Evolutionary conservation across 345 rosid species (phyloP).

Genomic region (Abelmoschus esculentus): DNA sequence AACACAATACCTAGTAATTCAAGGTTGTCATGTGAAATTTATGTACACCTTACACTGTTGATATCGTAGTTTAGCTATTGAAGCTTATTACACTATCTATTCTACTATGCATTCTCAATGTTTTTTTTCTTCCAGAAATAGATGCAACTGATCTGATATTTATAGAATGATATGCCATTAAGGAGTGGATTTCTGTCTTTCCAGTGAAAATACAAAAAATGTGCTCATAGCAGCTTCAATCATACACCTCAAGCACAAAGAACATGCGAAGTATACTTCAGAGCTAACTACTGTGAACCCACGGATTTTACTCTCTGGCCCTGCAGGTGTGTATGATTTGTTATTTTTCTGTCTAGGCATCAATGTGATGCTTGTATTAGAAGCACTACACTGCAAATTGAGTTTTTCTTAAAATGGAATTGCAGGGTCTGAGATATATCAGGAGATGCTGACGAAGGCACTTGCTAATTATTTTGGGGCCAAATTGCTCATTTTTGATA

Average conservation of each 20-base stretch:
- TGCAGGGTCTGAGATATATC: conserved; percentile 87
- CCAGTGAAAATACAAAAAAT: conserved; percentile 75
- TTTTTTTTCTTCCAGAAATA: not conserved
- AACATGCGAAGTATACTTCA: conserved; percentile 60
- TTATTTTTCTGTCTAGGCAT: not conserved
- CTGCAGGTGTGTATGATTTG: conserved; percentile 46
- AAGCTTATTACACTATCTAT: not conserved
- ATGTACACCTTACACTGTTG: not conserved
- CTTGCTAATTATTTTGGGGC: conserved; percentile 76
- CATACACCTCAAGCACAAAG: conserved; percentile 77
- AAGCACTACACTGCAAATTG: conserved; percentile 10
- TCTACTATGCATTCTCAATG: not conserved
- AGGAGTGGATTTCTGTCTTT: conserved; percentile 10
- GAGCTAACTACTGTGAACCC: conserved; percentile 68
- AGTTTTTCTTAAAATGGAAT: conserved; percentile 5
- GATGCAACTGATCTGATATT: not conserved
- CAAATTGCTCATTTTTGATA: conserved; percentile 76
- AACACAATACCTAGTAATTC: not conserved
- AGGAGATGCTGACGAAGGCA: conserved; percentile 84
- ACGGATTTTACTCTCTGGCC: conserved; percentile 87
- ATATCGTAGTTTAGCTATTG: not conserved
- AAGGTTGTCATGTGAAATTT: not conserved
- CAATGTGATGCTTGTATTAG: not conserved
- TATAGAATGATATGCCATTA: not conserved
- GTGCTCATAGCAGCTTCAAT: conserved; percentile 68